phyloP scores from a whole-genome alignment of 306 rosid species.

The Malus sylvestris region DNA sequence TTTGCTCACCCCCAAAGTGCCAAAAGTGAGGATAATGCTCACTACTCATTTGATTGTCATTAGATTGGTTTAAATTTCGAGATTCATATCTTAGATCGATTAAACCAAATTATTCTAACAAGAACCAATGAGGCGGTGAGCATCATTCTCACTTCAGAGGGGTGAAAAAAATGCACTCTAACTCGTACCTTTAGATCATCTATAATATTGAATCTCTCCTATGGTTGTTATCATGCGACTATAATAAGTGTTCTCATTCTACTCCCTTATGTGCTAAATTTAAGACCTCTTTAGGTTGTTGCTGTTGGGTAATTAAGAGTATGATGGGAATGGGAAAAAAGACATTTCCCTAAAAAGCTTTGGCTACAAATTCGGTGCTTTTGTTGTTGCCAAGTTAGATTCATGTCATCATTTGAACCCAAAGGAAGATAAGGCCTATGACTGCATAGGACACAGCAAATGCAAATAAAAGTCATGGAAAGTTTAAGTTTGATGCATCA shows the following conservation, averaged over 20 bases:
- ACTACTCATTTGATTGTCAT: not conserved
- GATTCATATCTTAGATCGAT: too few species aligned
- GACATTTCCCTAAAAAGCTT: not conserved
- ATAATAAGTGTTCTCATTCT: not conserved
- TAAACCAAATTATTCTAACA: not conserved
- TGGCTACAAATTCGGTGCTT: conserved; percentile 1
- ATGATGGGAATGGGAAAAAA: not conserved
- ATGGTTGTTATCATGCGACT: not conserved
- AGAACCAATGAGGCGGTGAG: not conserved
- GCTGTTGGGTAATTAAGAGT: not conserved
- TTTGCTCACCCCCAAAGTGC: too few species aligned
- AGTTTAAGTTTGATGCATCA: not conserved
- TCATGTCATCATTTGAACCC: not conserved
- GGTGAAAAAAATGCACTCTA: not conserved
- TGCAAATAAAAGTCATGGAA: not conserved
- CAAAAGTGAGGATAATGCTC: not conserved
- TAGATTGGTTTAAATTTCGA: too few species aligned
- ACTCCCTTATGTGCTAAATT: not conserved
- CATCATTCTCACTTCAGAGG: fast-evolving
- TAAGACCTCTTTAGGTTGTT: not conserved
- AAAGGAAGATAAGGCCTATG: not conserved
- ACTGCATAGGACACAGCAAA: not conserved
- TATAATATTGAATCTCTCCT: too few species aligned
- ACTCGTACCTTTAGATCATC: too few species aligned
- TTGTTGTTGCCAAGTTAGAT: not conserved